phyloP scores from a whole-genome alignment of 352 stramenopile species.

The Pythium apleroticum region DNA sequence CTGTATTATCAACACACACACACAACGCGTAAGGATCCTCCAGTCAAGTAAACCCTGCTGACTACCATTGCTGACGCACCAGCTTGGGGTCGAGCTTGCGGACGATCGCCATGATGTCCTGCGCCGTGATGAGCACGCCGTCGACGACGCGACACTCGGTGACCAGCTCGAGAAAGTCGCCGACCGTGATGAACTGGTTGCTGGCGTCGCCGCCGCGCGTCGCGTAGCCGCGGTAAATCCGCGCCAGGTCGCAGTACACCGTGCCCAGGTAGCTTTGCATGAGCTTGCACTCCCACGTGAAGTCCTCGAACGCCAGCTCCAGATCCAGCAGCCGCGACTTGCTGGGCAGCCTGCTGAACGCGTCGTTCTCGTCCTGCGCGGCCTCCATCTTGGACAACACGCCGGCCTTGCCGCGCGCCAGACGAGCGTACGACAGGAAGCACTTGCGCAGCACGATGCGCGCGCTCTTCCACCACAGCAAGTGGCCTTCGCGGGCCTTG shows the following conservation, averaged over 20 bases:
- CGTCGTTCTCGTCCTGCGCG: slow-evolving; percentile 54
- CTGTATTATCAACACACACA: slow-evolving; percentile 5
- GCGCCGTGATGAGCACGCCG: slow-evolving; percentile 32
- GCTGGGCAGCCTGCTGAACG: slow-evolving; percentile 47
- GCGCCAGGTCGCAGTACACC: slow-evolving; percentile 68
- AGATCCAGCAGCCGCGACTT: slow-evolving; percentile 52
- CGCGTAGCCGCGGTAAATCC: slow-evolving; percentile 73
- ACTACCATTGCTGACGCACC: slow-evolving; percentile 29
- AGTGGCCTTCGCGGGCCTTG: slow-evolving; percentile 61
- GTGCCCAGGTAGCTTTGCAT: slow-evolving; percentile 70
- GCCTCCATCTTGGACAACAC: slow-evolving; percentile 54
- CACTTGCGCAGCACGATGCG: slow-evolving; percentile 80
- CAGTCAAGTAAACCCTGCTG: neutral
- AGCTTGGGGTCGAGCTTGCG: slow-evolving; percentile 52
- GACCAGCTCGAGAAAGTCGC: slow-evolving; percentile 58
- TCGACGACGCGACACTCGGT: slow-evolving; percentile 70
- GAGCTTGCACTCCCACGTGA: slow-evolving; percentile 68
- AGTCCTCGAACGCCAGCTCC: slow-evolving; percentile 59
- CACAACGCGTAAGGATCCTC: slow-evolving; percentile 16
- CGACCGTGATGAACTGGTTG: slow-evolving; percentile 50
- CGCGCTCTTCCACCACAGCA: slow-evolving; percentile 65
- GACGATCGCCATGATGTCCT: slow-evolving; percentile 47
- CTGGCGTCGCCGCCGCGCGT: slow-evolving; percentile 34
- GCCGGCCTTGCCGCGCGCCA: slow-evolving; percentile 63
- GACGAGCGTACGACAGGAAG: slow-evolving; percentile 65